These are phyloP conservation scores for Tripidium arundinaceum DNA, from an alignment of 202 grass and related monocot species.

Conservation along the genomic window DNA sequence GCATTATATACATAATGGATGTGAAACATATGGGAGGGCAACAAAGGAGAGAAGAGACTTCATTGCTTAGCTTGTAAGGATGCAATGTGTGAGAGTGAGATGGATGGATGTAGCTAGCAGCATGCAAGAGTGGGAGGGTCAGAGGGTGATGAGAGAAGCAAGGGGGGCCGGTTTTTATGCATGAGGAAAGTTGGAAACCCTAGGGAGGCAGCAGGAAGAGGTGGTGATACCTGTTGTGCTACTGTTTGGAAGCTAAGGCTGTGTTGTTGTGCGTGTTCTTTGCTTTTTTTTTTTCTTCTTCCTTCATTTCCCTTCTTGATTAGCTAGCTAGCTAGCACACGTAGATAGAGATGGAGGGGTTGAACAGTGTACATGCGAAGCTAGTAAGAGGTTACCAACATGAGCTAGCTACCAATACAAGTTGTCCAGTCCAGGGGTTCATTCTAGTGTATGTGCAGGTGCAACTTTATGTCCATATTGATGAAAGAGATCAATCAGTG, in stretches of 20 bases:
- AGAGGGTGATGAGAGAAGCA: background rate
- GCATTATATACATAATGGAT: constrained; percentile 55
- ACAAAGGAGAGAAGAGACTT: background rate
- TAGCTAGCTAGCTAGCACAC: background rate
- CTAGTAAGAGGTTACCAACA: constrained; percentile 26
- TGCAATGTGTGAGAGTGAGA: background rate
- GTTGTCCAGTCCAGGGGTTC: constrained; percentile 13
- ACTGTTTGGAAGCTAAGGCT: constrained; percentile 21
- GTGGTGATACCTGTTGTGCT: background rate
- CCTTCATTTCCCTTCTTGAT: constrained; percentile 20
- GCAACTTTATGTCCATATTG: constrained; percentile 58
- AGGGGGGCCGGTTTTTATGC: constrained; percentile 21
- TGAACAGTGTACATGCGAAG: constrained; percentile 13
- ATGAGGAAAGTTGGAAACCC: no score
- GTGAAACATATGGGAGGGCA: constrained; percentile 47
- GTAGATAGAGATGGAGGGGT: background rate
- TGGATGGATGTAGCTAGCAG: constrained; percentile 10
- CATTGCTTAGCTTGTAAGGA: constrained; percentile 42
- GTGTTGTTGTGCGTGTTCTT: constrained; percentile 26
- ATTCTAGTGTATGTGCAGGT: constrained; percentile 42
- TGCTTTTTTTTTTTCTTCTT: background rate
- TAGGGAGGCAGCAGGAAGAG: background rate
- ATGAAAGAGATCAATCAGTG: constrained; percentile 57
- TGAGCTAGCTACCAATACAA: background rate
- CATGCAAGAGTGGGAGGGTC: background rate